A percentile compares a stretch with the other conserved stretches of the same genome.
These are phyloP conservation scores for Candida chauliodis DNA, from an alignment of 805 yeast species.

Conservation along the genomic window DNA sequence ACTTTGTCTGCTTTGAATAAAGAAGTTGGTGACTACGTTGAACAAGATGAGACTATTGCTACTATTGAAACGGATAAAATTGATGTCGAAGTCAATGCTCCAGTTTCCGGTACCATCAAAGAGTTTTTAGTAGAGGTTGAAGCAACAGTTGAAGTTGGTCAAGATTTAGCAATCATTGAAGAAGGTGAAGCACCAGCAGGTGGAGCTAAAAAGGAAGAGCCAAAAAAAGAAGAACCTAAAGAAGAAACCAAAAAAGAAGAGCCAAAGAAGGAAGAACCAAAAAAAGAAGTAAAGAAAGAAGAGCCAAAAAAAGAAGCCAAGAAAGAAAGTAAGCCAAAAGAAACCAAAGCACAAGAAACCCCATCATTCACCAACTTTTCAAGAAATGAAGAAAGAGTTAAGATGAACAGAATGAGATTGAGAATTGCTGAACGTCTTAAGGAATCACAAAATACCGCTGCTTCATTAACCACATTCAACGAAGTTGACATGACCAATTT, in stretches of 20 bases:
- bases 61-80: conserved; percentile 98
- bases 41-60: conserved; percentile 85
- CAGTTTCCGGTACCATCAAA: conserved; percentile 83
- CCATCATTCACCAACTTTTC: conserved; percentile 50
- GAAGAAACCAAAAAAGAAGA: conserved; percentile 30
- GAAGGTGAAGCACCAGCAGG: conserved; percentile 70
- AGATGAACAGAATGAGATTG: conserved; percentile 99
- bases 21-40: conserved; percentile 83
- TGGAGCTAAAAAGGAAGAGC: conserved; percentile 32
- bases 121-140: conserved; percentile 81
- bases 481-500: conserved; percentile 95
- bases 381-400: conserved; percentile 85
- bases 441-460: conserved; percentile 99
- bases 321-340: conserved; percentile 21
- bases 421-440: conserved; percentile 98
- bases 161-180: conserved; percentile 83
- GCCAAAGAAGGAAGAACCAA: conserved; percentile 51
- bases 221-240: conserved; percentile 23
- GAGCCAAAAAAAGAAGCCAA: conserved; percentile 27
- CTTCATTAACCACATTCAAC: conserved; percentile 95
- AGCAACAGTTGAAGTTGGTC: conserved; percentile 95
- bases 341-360: conserved; percentile 26
- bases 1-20: conserved; percentile 68
- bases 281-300: conserved; percentile 14
- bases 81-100: conserved; percentile 95